phyloP scores from a whole-genome alignment of 768 basidiomycete genomes.

The Myochromella boudieri region DNA sequence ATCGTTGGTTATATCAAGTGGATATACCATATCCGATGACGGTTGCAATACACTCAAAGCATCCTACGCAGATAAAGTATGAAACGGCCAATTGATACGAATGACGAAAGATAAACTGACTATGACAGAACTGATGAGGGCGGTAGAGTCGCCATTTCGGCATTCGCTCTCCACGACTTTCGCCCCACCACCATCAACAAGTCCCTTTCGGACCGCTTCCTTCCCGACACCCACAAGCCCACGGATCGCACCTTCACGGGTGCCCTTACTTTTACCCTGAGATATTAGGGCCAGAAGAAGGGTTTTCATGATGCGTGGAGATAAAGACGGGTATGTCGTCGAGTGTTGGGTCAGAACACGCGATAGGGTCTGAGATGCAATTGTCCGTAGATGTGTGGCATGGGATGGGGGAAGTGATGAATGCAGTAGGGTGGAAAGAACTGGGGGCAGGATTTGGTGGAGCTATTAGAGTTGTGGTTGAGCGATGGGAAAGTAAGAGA shows the following conservation, averaged over 20 bases:
- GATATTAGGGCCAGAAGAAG: constrained; percentile 83
- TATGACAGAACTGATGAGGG: constrained; percentile 59
- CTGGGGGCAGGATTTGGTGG: constrained; percentile 92
- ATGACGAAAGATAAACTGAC: constrained; percentile 39
- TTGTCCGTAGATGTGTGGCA: constrained; percentile 71
- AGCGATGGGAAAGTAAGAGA: neutral
- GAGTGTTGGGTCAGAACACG: constrained; percentile 79
- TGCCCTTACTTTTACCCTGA: constrained; percentile 70
- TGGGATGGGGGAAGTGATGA: constrained; percentile 76
- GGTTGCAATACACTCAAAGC: constrained; percentile 62
- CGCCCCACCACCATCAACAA: constrained; percentile 80
- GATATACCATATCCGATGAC: constrained; percentile 55
- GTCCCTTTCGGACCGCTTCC: constrained; percentile 79
- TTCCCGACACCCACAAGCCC: constrained; percentile 83
- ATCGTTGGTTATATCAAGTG: constrained; percentile 48
- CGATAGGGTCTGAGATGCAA: constrained; percentile 82
- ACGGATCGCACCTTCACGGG: constrained; percentile 87
- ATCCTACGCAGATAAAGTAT: constrained; percentile 39
- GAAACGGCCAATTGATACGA: neutral
- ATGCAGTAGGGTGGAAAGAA: constrained; percentile 89
- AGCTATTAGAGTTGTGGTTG: constrained; percentile 48
- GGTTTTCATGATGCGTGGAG: constrained; percentile 91
- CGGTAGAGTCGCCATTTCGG: constrained; percentile 37
- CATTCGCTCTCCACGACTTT: constrained; percentile 73
- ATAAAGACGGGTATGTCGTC: constrained; percentile 85